Evolutionary conservation across 257 asterid genomes (phyloP).

Genomic region (Petunia axillaris): DNA sequence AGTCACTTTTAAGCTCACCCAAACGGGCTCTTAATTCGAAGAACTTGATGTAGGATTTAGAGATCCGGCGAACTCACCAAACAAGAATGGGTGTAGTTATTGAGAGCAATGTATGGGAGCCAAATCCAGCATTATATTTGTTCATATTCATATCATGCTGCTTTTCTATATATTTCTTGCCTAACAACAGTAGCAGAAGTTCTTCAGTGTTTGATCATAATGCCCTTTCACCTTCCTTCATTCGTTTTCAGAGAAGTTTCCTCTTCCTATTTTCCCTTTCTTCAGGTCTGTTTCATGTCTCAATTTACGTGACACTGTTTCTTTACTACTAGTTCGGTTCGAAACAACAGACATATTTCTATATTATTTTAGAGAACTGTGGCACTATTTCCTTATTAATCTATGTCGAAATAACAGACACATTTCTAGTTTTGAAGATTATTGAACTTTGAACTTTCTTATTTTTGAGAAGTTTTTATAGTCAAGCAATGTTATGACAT

Average conservation of each 20-base stretch:
- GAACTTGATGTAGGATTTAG: too few relatives aligned
- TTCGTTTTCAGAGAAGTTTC: slow-evolving; percentile 64
- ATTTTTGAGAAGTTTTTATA: neutral
- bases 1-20: too few relatives aligned
- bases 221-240: slow-evolving; percentile 51
- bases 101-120: slow-evolving; percentile 81
- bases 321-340: too few relatives aligned
- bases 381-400: neutral
- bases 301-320: too few relatives aligned
- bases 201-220: slow-evolving; percentile 61
- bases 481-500: too few relatives aligned
- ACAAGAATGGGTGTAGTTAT: slow-evolving; percentile 67
- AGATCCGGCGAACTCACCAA: too few relatives aligned
- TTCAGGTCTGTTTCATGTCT: slow-evolving; percentile 49
- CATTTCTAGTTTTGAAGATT: neutral
- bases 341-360: too few relatives aligned
- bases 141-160: slow-evolving; percentile 57
- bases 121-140: slow-evolving; percentile 50
- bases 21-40: too few relatives aligned
- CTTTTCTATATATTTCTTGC: slow-evolving; percentile 57
- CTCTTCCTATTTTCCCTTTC: slow-evolving; percentile 66
- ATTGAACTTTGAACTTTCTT: neutral
- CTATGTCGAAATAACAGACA: neutral
- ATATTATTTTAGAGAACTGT: neutral
- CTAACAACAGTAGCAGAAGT: slow-evolving; percentile 25